Evolutionary conservation across 257 asterid species (phyloP).

Genomic region (Paulownia fortunei): DNA sequence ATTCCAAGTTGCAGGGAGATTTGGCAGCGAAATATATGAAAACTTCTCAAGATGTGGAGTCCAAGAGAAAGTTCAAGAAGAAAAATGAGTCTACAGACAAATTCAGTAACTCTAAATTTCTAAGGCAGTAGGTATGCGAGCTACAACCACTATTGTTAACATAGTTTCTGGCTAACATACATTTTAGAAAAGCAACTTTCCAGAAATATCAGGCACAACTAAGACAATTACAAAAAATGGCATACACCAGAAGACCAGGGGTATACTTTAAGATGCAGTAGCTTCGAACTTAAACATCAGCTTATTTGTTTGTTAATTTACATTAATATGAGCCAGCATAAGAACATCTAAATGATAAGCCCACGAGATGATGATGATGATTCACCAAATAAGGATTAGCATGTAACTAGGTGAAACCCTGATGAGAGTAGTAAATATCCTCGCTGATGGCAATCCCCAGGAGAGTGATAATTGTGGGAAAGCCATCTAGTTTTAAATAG

Average conservation of each 20-base stretch:
- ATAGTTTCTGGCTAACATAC: constrained; percentile 18
- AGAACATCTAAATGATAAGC: not conserved
- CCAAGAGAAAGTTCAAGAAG: not conserved
- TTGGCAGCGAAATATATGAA: not conserved
- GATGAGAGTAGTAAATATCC: not conserved
- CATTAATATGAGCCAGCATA: not conserved
- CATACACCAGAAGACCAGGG: not conserved
- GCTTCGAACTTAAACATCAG: constrained; percentile 13
- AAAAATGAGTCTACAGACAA: not conserved
- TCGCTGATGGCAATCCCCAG: not conserved
- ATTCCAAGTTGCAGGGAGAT: not conserved
- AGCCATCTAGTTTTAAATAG: not conserved
- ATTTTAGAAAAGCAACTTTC: not conserved
- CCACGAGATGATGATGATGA: not conserved
- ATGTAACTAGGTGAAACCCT: not conserved
- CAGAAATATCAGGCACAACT: constrained; percentile 15
- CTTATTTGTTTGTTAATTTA: not conserved
- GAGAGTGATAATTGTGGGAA: not conserved
- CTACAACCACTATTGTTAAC: not conserved
- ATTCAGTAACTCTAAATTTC: constrained; percentile 5
- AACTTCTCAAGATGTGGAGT: not conserved
- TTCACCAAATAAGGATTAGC: not conserved
- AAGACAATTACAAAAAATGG: not conserved
- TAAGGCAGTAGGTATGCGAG: constrained; percentile 19
- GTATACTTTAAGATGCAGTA: constrained; percentile 21